phyloP scores from a whole-genome alignment of 176 grass and related monocot species.

The sorghum (Sorghum bicolor) region Sorghum_bicolor_NCBIv3 NC_012878.2:53618501-53619000 shows the following conservation, averaged over 20 bases:
- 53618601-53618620: background rate
- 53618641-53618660: constrained; percentile 2
- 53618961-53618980: background rate
- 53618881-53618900: background rate
- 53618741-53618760: constrained; percentile 26
- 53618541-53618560: background rate
- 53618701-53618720: constrained; percentile 41
- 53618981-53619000: background rate
- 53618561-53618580: constrained; percentile 15
- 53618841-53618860: background rate
- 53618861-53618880: constrained; percentile 2
- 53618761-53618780: background rate
- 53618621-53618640: background rate
- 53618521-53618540: constrained; percentile 32
- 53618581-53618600: background rate
- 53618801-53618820: background rate
- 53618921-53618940: constrained; percentile 33
- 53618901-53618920: constrained; percentile 7
- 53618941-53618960: background rate
- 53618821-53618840: background rate
- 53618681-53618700: constrained; percentile 40
- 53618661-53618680: constrained; percentile 33
- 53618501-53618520: background rate
- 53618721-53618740: constrained; percentile 26
- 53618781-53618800: background rate